Base-by-base conservation (phyloP, 148 eudicot genomes). In the Persicaria maculosa region DNA sequence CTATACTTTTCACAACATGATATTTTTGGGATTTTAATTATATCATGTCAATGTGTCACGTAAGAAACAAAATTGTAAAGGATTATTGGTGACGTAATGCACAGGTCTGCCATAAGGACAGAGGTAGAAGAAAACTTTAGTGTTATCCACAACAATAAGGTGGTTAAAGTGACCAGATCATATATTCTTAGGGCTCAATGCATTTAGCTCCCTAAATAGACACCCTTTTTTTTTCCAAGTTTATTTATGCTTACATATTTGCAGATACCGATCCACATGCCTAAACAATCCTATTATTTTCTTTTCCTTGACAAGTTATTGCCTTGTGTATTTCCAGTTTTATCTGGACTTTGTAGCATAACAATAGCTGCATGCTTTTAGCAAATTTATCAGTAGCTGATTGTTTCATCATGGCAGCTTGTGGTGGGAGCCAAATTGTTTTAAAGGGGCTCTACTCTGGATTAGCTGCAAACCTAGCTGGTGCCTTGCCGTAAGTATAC, bases 371-470 rank as follows among this genome's bases (percentile, higher is more conserved):
- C 6, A 10, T 64, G 12, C 43, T 20, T 64, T 64, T 64, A 2
- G 14, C 14, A 20, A 20, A 19, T 4, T 1, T 64, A 40, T 64
- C 1, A 19, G 1, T 11, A 19, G 20, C 68, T 22, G 12, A 64
- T 17, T 64, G 1, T 71, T 72, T 80, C 75, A 68, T 73, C 68
- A 74, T 80, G 85, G 88, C 93, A 84, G 95, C 84, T 55, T 91
- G 83, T 71, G 90, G 88, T 71, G 91, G 88, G 40, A 90, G 90
- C 15, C 77, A 80, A 79, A 88, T 92, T 68, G 50, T 87, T 68
- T 80, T 85, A 48, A 92, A 84, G 82, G 94, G 95, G 48, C 91
- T 92, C 62, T 92, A 92, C 81, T 88, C 90, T 47, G 97, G 95
- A 77, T 79, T 92, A 79, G 84, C 80, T 40, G 97, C 90, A 85